Base-by-base conservation (phyloP, 257 asterid species). In the Paulownia fortunei region DNA sequence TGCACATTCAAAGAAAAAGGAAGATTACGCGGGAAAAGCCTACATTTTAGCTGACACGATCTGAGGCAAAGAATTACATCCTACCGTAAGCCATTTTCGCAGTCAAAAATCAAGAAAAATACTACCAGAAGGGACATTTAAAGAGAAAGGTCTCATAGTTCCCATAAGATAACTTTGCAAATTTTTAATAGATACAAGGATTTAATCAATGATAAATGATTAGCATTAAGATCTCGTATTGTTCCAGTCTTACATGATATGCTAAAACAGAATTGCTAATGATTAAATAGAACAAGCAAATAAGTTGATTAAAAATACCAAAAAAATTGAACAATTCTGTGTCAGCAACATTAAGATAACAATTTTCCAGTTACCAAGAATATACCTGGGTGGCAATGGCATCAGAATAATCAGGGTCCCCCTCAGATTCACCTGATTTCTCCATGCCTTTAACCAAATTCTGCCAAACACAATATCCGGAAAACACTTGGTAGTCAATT, bases 321-420 rank as follows among this genome's bases (percentile, higher is more conserved):
- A 37, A 21, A 21, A 39, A 73, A 47, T 11, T 41, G 39, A 15
- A 49, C 67, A 73, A 27, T 64, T 23, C 13, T 23, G 15, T 27
- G 36, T 52, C 59, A 49, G 21, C 36, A 65, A 74, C 26, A 41
- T 26, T 58, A 72, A 39, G 19, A 54, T n/a, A 23, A 34, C 44
- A 24, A 78, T 36, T 36, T 61, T 16, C 49, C 11, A 27, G 58
- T 54, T 26, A 15, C 19, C 52, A 42, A 9, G 67, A 16, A 41
- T 51, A 74, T 81, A 92, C 98, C 96, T 94, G 97, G 66, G 88
- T 61, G 52, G 89, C 91, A 63, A 89, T 67, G 55, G 86, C 89
- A 70, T 93, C 98, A 37, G 92, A 81, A 44, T 85, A 69, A 37
- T 84, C 90, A 47, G 85, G 2, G 37, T 83, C 84, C 37, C 85